A percentile compares a stretch with the other conserved stretches of the same genome.
phyloP scores from a whole-genome alignment of 805 yeast species.

The Candida arabinofermentans region DNA sequence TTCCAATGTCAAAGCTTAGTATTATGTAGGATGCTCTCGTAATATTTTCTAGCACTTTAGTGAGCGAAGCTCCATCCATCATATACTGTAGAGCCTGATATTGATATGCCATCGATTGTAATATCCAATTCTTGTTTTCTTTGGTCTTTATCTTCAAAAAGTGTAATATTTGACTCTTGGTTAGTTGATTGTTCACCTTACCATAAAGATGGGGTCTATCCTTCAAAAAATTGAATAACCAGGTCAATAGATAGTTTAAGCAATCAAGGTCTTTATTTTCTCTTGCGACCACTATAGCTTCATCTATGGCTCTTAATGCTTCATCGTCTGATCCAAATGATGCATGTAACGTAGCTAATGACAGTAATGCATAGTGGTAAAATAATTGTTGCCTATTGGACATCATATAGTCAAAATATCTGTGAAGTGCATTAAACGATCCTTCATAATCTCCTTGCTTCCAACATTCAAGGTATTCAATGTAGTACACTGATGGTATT shows the following conservation, averaged over 20 bases:
- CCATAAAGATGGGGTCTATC: constrained; percentile 53
- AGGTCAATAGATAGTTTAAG: constrained; percentile 64
- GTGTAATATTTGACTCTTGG: constrained; percentile 63
- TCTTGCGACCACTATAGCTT: constrained; percentile 83
- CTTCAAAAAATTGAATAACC: constrained; percentile 69
- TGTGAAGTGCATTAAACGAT: constrained; percentile 52
- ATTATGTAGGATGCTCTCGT: constrained; percentile 54
- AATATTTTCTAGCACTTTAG: constrained; percentile 48
- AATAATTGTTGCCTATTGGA: constrained; percentile 58
- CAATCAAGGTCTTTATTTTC: constrained; percentile 76
- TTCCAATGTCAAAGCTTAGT: constrained; percentile 40
- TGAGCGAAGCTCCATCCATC: constrained; percentile 46
- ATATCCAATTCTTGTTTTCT: constrained; percentile 39
- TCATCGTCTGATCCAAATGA: constrained; percentile 61
- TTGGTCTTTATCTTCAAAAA: constrained; percentile 55
- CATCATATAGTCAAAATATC: constrained; percentile 72
- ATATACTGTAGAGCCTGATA: constrained; percentile 57
- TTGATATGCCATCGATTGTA: constrained; percentile 60
- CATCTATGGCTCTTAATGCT: constrained; percentile 77
- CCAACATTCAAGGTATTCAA: constrained; percentile 57
- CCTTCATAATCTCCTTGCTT: constrained; percentile 58
- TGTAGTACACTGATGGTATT: constrained; percentile 48
- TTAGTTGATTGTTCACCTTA: constrained; percentile 35
- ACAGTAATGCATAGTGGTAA: constrained; percentile 74
- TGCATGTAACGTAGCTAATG: constrained; percentile 68